Conservation (phyloP, 305 asterid genomes). For the Stenogyne calaminthoides region DNA sequence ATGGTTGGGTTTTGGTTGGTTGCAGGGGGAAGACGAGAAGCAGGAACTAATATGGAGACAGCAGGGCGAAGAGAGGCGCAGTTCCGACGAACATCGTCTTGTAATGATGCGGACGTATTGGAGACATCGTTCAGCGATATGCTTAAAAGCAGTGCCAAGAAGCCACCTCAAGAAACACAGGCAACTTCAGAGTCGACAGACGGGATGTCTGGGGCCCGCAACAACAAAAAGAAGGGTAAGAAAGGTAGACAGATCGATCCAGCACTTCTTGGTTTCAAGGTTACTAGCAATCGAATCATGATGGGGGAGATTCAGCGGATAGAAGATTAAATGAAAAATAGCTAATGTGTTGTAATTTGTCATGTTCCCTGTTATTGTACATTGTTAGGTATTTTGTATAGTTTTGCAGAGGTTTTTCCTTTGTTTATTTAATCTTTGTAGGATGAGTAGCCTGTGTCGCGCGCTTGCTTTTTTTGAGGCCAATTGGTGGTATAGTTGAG, state of each 20-base stretch:
- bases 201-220: conserved; percentile 47
- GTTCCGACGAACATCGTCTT: conserved; percentile 69
- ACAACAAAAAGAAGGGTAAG: conserved; percentile 91
- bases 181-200: conserved; percentile 46
- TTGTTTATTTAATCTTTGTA: conserved; percentile 3
- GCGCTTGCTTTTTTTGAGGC: conserved; percentile 1
- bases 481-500: neutral
- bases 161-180: conserved; percentile 61
- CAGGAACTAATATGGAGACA: conserved; percentile 50
- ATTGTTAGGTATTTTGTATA: conserved; percentile 31
- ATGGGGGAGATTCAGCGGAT: conserved; percentile 97
- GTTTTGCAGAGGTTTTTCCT: conserved; percentile 26
- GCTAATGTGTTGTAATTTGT: conserved; percentile 16
- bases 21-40: conserved; percentile 48
- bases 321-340: conserved; percentile 60
- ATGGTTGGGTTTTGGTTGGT: neutral
- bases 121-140: conserved; percentile 97
- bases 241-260: conserved; percentile 97
- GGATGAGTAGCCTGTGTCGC: neutral
- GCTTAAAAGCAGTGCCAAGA: conserved; percentile 85
- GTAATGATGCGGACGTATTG: conserved; percentile 75
- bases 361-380: conserved; percentile 28
- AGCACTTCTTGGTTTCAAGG: conserved; percentile 97
- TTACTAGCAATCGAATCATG: conserved; percentile 95
- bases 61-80: conserved; percentile 61